Base-by-base conservation (phyloP, 257 asterid species). In the Solanum virginianum region DNA sequence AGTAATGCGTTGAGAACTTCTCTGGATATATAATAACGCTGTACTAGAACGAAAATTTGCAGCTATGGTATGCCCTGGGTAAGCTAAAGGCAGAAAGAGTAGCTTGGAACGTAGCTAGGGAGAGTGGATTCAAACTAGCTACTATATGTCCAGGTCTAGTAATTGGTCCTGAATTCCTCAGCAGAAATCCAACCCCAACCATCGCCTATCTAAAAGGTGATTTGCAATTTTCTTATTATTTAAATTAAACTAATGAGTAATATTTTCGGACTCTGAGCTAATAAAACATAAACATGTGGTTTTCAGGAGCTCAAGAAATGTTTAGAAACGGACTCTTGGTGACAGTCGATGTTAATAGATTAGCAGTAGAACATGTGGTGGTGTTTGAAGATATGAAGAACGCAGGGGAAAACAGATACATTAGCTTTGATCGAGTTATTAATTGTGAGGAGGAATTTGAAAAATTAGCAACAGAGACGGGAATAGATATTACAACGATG, bases 11-110 rank as follows among this genome's bases (percentile, higher is more conserved):
- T 26, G 8, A 32, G 13, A 62, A 5, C 17, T 62, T 5, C 4
- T 68, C 6, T n/a, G 80, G 18, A 43, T 5, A 20, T 43, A 11
- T 43, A 72, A 43, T 47, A 22, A 13, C 7, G 10, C 47, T 6
- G 4, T 20, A 17, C 45, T 49, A 18, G 68, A 69, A 71, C 17
- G 1, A 57, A 88, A 82, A 36, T 85, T 57, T 32, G 62, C 92
- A 96, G 99, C 93, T 96, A 3, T 96, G 98, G 99, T 96, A 95
- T 80, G 99, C 99, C 18, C 71, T 96, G 90, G 99, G 99, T 70
- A 96, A 96, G 89, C 84, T 95, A 71, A 94, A 93, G 85, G 97
- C 98, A 2, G 99, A 96, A 83, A 93, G 90, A 70, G 94, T 92
- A 0, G 98, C 98, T 2, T 91, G 94, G 94, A 92, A 94, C 71